Evolutionary conservation across 169 alveolate species (phyloP), one percentile per base, ranked within the genome.

Genomic region (Eimeria tenella): DNA sequence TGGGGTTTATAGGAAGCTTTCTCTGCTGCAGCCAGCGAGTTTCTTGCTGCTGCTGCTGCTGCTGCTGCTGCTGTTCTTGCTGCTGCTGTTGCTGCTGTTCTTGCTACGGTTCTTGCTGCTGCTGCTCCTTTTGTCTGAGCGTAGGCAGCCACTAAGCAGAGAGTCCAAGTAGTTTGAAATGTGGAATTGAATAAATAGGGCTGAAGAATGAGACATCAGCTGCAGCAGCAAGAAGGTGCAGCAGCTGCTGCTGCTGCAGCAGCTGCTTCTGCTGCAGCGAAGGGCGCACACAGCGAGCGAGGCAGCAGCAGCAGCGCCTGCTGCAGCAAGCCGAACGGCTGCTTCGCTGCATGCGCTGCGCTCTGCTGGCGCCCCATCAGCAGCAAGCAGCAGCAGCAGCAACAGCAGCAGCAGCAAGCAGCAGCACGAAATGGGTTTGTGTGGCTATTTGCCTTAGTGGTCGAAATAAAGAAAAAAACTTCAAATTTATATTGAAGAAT

Each of bases 241-340:
- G 42, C 42, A 31, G 42, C 42, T 1, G 42, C 0, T 31, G 42
- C 73, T 63, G 82, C 55, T 6, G 82, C 82, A 7, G 84, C 52
- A 25, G 84, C 62, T 74, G 60, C 84, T 74, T 60, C 60, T 74
- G 84, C 62, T 74, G 84, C 62, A 23, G 77, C 52, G 5, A 8
- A 42, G 7, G 50, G 7, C 25, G 77, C 8, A 13, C 6, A 21
- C 10, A 9, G 52, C 25, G 77, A 23, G 50, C 19, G 50, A 5
- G 42, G 42, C 42, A 31, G 42, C 42, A 31, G 2, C 42, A 31
- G 42, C 42, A 31, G 42, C 42, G 42, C 42, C 42, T 31, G 42
- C 42, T 31, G 42, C 42, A 31, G 42, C 42, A 31, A 31, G 42
- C 42, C 0, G 42, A 31, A 31, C 0, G 42, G 42, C 42, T 31